These are phyloP conservation scores for Corylus americana DNA, from an alignment of 306 rosid species.

Conservation along the genomic window DNA sequence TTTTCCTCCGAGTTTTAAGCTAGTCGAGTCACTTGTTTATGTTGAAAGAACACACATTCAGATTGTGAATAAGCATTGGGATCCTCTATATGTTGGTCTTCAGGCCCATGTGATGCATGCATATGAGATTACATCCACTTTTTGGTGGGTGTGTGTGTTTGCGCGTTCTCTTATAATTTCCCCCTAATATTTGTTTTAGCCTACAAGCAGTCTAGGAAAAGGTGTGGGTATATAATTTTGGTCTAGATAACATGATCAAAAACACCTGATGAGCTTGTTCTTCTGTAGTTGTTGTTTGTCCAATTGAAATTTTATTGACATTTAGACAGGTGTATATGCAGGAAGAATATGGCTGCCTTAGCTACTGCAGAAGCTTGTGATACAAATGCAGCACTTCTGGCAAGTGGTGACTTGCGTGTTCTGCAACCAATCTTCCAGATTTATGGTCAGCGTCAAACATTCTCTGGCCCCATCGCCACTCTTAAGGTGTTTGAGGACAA, in stretches of 20 bases:
- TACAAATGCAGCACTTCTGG: constrained; percentile 36
- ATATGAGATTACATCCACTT: background rate
- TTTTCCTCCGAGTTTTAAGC: background rate
- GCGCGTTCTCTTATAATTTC: no score
- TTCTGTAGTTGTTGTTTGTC: background rate
- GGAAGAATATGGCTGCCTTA: constrained; percentile 21
- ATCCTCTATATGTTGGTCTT: background rate
- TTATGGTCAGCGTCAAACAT: constrained; percentile 43
- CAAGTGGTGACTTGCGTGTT: constrained; percentile 48
- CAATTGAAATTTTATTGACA: background rate
- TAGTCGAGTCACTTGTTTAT: background rate
- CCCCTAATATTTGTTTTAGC: no score
- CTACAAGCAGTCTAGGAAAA: no score
- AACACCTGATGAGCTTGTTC: background rate
- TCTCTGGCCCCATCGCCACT: constrained; percentile 46
- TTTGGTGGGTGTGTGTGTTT: background rate
- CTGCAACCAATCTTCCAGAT: constrained; percentile 36
- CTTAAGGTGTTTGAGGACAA: constrained; percentile 55
- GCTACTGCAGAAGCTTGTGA: constrained; percentile 40
- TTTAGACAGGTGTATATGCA: background rate
- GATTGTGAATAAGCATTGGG: background rate
- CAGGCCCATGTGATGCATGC: background rate
- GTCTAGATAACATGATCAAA: no score
- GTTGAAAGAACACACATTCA: background rate
- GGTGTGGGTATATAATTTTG: no score